A percentile compares a stretch with the other conserved stretches of the same genome.
phyloP scores from a whole-genome alignment of 768 basidiomycete species.

The Tubosaeta sp. region DNA sequence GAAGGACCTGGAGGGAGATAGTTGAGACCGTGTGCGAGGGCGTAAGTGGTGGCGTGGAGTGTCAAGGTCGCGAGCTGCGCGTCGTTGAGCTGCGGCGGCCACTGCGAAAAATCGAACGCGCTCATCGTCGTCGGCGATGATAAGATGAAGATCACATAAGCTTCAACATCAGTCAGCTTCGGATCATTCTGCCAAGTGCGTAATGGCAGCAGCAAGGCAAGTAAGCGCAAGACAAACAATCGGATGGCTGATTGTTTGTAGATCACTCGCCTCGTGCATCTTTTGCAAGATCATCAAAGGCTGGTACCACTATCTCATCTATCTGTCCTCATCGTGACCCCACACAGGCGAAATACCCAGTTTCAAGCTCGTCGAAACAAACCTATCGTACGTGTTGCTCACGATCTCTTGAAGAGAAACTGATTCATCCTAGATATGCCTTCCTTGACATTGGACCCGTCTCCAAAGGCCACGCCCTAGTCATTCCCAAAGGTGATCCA shows the following conservation, averaged over 20 bases:
- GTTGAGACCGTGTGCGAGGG: slow-evolving; percentile 80
- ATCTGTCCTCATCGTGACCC: background rate
- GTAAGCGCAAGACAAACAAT: background rate
- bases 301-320: slow-evolving; percentile 19
- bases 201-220: slow-evolving; percentile 20
- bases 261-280: slow-evolving; percentile 64
- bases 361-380: slow-evolving; percentile 78
- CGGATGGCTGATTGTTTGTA: slow-evolving; percentile 17
- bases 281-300: slow-evolving; percentile 98
- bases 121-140: slow-evolving; percentile 12
- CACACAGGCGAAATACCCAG: slow-evolving; percentile 80
- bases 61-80: slow-evolving; percentile 57
- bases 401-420: background rate
- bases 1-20: slow-evolving; percentile 59
- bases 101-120: slow-evolving; percentile 48
- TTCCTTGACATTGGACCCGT: slow-evolving; percentile 94
- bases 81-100: slow-evolving; percentile 71
- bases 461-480: slow-evolving; percentile 83
- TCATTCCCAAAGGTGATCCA: slow-evolving; percentile 87
- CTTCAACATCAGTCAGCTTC: too few species aligned
- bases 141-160: background rate
- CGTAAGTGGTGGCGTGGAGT: slow-evolving; percentile 70
- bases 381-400: slow-evolving; percentile 49
- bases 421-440: slow-evolving; percentile 48
- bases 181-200: too few species aligned